A percentile compares a stretch with the other conserved stretches of the same genome.
These are phyloP conservation scores for Cladorrhinum sp. DNA, from an alignment of 2,329 filamentous ascomycete species.

Conservation along the genomic window DNA sequence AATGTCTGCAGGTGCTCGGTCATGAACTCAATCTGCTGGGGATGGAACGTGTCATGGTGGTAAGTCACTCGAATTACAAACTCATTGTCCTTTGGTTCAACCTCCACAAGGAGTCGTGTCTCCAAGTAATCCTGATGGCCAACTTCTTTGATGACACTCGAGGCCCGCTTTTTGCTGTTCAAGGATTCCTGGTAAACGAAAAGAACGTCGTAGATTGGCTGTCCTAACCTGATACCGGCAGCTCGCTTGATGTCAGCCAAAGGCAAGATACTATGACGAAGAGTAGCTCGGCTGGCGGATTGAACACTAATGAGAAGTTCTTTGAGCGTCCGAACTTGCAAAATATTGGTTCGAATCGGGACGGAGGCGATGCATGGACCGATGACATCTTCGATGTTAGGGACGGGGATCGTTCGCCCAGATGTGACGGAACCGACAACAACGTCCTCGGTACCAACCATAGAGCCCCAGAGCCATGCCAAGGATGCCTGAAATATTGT, in stretches of 20 bases:
- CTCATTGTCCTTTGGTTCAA: slow-evolving; percentile 57
- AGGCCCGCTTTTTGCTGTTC: slow-evolving; percentile 31
- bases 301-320: slow-evolving; percentile 67
- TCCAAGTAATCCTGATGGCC: slow-evolving; percentile 70
- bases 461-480: slow-evolving; percentile 61
- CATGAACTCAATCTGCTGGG: slow-evolving; percentile 54
- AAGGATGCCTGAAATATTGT: slow-evolving; percentile 73
- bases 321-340: slow-evolving; percentile 46
- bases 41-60: slow-evolving; percentile 48
- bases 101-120: slow-evolving; percentile 71
- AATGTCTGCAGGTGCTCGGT: slow-evolving; percentile 60
- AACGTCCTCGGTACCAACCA: slow-evolving; percentile 64
- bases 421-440: slow-evolving; percentile 78
- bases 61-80: slow-evolving; percentile 48
- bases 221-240: slow-evolving; percentile 51
- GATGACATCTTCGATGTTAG: slow-evolving; percentile 67
- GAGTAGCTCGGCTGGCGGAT: slow-evolving; percentile 59
- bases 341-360: slow-evolving; percentile 65
- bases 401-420: slow-evolving; percentile 70
- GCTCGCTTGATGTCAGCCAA: slow-evolving; percentile 67
- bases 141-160: slow-evolving; percentile 48
- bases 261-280: slow-evolving; percentile 62
- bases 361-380: slow-evolving; percentile 78
- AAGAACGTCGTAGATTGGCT: slow-evolving; percentile 69
- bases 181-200: slow-evolving; percentile 83